A percentile compares a stretch with the other conserved stretches of the same genome.
Conservation (phyloP, 768 basidiomycete species). For the Chalciporus chontae region DNA sequence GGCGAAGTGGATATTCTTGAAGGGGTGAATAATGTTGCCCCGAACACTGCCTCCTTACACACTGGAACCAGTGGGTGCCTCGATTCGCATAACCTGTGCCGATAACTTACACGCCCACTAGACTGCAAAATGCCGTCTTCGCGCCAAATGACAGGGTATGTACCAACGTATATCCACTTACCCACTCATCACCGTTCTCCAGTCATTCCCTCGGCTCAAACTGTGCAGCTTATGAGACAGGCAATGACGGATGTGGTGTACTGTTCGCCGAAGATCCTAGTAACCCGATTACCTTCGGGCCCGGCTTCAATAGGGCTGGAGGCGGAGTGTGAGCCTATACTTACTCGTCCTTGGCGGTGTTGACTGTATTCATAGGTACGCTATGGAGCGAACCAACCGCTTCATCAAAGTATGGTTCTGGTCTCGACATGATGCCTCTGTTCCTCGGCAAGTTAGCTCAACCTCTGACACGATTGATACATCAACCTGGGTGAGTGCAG, state of each 20-base stretch:
- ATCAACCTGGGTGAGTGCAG: conserved; percentile 28
- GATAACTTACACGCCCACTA: conserved; percentile 1
- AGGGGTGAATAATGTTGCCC: conserved; percentile 38
- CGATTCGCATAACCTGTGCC: neutral
- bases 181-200: conserved; percentile 1
- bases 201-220: conserved; percentile 11
- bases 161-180: neutral
- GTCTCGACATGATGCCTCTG: conserved; percentile 28
- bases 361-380: conserved; percentile 35
- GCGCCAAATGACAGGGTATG: conserved; percentile 21
- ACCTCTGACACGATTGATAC: conserved; percentile 18
- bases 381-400: conserved; percentile 31
- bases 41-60: conserved; percentile 33
- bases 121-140: conserved; percentile 20
- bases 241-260: conserved; percentile 22
- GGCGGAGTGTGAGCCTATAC: conserved; percentile 36
- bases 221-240: conserved; percentile 22
- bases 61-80: conserved; percentile 23
- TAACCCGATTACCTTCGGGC: conserved; percentile 15
- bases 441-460: conserved; percentile 24
- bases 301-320: conserved; percentile 27
- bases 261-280: conserved; percentile 8
- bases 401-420: conserved; percentile 45
- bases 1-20: conserved; percentile 50
- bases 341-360: neutral